Percentiles rank a stretch among this genome's conserved stretches.
phyloP scores from a whole-genome alignment of 352 stramenopile genomes.

The Globisporangium paddicum region DNA sequence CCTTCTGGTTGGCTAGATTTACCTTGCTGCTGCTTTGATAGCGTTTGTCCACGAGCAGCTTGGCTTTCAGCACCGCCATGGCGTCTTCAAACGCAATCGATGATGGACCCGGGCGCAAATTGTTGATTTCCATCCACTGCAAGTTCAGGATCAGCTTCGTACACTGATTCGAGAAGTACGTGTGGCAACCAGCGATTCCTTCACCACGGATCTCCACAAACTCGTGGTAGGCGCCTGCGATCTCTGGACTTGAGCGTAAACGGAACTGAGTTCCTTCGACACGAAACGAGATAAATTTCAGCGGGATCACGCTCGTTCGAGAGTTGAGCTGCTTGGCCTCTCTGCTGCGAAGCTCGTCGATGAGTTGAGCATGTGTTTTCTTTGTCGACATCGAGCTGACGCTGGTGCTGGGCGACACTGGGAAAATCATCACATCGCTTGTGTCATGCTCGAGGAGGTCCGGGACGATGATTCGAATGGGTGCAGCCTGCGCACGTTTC shows the following conservation, averaged over 20 bases:
- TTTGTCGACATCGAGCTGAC: constrained; percentile 27
- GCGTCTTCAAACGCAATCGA: constrained; percentile 75
- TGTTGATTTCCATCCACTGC: constrained; percentile 82
- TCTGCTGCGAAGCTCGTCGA: constrained; percentile 62
- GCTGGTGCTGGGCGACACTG: constrained; percentile 18
- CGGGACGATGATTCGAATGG: neutral
- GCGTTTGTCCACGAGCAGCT: constrained; percentile 58
- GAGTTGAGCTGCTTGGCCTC: constrained; percentile 48
- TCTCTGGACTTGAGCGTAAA: constrained; percentile 55
- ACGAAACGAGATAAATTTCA: constrained; percentile 75
- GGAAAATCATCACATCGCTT: constrained; percentile 26
- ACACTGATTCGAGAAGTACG: constrained; percentile 62
- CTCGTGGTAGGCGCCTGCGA: constrained; percentile 49
- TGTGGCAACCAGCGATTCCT: constrained; percentile 56
- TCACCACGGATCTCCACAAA: constrained; percentile 72
- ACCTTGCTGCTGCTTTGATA: constrained; percentile 29
- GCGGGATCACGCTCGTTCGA: constrained; percentile 23
- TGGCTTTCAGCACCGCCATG: constrained; percentile 65
- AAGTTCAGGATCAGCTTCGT: constrained; percentile 75
- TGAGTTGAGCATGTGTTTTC: constrained; percentile 50
- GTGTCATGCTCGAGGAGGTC: constrained; percentile 16
- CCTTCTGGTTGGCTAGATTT: constrained; percentile 41
- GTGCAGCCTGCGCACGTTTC: constrained; percentile 9
- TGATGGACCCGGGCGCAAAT: constrained; percentile 62
- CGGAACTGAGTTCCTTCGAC: constrained; percentile 49